Evolutionary conservation across 1,139 yeast species (phyloP), one percentile per base, ranked within the genome.

Genomic region (Pneumocystis jirovecii): DNA sequence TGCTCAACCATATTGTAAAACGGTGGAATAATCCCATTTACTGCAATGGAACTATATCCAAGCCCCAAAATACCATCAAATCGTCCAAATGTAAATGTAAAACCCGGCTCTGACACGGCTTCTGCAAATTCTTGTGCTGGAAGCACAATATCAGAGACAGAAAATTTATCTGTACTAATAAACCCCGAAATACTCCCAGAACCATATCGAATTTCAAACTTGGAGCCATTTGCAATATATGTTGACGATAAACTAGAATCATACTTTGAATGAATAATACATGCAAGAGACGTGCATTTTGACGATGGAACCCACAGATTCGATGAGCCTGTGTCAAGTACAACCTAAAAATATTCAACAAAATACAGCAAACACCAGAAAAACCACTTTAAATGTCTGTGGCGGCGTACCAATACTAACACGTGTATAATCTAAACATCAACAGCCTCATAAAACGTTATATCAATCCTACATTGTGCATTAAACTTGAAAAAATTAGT

Each of bases 1-100:
- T 83, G 82, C 70, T 84, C 77, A 69, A 91, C 81, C 68, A 98
- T 97, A 71, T 88, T 88, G 80, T 90, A 90, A 70, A 93, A 77
- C 61, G 98, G 98, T 67, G 98, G 97, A 56, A 88, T 96, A 73
- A 91, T 83, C 73, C 83, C 82, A 80, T 90, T 81, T 68, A 89
- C 96, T 19, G 97, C 83, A 71, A 93, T 89, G 66, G 96, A 81
- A 77, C 89, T 89, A 78, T 90, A 93, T 70, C 89, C 98, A 72
- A 93, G 83, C 70, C 98, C 98, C 69, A 93, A 80, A 71, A 93
- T 90, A 77, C 98, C 98, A 76, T 93, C 98, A 75, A 93, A 90
- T 76, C 93, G 91, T 76, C 96, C 98, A 77, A 93, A 93, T 66
- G 97, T 97, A 79, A 93, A 93, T 0, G 97, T 95, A 72, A 93